phyloP scores from a whole-genome alignment of 176 grass and related monocot genomes.

The Chrysopogon serrulatus region DNA sequence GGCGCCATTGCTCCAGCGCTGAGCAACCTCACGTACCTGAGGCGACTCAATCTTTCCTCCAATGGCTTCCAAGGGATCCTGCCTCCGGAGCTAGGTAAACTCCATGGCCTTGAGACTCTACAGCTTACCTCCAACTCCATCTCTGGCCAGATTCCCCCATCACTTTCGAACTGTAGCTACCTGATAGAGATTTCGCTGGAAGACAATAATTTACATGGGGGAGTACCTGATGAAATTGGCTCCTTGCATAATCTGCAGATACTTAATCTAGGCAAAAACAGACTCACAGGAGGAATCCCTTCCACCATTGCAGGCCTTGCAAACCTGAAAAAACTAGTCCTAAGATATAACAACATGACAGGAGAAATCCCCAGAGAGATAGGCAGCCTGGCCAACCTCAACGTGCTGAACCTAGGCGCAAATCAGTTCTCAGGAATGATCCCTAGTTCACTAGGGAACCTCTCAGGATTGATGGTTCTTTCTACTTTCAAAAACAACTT shows the following conservation, averaged over 20 bases:
- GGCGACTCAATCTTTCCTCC: background rate
- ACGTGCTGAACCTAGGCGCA: background rate
- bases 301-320: background rate
- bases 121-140: background rate
- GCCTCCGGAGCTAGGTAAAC: background rate
- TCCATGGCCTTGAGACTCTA: background rate
- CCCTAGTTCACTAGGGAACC: constrained; percentile 12
- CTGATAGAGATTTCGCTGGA: background rate
- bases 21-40: background rate
- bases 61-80: background rate
- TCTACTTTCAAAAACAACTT: background rate
- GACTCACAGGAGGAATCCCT: background rate
- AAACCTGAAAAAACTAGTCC: background rate
- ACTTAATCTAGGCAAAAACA: background rate
- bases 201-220: background rate
- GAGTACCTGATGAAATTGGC: background rate
- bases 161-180: background rate
- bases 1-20: background rate
- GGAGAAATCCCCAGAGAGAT: background rate
- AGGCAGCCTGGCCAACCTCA: background rate
- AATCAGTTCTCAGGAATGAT: constrained; percentile 12
- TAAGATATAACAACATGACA: constrained; percentile 1
- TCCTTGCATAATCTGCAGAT: background rate
- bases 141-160: background rate
- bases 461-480: background rate